Evolutionary conservation across 257 asterid species (phyloP), one percentile per base, ranked within the genome.

Genomic region (Paulownia fortunei): DNA sequence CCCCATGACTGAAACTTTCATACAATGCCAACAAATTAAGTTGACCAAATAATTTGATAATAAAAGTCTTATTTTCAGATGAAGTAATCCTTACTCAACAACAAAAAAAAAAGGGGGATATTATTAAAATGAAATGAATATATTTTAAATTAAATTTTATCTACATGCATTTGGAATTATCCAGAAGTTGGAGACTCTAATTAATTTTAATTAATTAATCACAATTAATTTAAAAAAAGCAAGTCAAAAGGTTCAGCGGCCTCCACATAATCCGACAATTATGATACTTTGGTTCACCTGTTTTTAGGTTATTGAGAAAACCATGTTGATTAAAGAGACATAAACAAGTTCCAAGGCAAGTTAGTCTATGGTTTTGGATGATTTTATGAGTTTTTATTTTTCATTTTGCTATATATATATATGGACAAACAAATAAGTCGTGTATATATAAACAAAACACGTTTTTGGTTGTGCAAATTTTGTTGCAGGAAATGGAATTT

Each of bases 221-320:
- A 6, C 52, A 52, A 63, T 56, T 66, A 36, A 46, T 77, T 71
- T 6, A 49, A 54, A 19, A 55, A 66, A 82, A 78, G 46, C 36
- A 47, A 52, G 86, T 81, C 79, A 68, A 84, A 76, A 78, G 74
- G 86, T 84, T 81, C 86, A 73, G 68, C 69, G 56, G 84, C 65
- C 66, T 55, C 73, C 71, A 74, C 54, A 63, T 66, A 74, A 77
- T 69, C 87, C 78, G 86, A 83, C 82, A 88, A 71, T 39, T 73
- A 23, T 68, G 78, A 67, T 78, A 58, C 78, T 34, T 15, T 72
- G 3, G 69, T 76, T 67, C 13, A 44, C 64, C 70, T 27, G n/a
- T 26, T 63, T 36, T 63, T 63, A 21, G 3, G 60, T 37, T 55
- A 21, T 54, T 67, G 36, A 18, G 4, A 69, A 26, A 52, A 30